Percentiles rank a stretch among this genome's conserved stretches.
Evolutionary conservation across 225 moss, liverwort and hornwort species (phyloP).

Genomic region (Straminergon stramineum): DNA sequence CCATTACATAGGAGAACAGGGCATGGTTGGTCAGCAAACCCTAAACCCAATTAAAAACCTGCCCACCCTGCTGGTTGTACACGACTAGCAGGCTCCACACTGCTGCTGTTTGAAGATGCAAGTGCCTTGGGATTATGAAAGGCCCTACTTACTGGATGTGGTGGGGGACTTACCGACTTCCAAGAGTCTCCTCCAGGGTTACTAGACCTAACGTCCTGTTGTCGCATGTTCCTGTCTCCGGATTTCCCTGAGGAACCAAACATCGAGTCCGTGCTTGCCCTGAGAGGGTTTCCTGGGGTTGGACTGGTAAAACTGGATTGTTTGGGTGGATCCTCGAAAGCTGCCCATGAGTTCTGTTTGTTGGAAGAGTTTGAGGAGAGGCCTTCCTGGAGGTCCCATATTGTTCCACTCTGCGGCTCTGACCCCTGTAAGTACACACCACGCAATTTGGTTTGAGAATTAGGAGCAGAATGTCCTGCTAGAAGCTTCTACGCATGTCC

Average conservation of each 20-base stretch:
- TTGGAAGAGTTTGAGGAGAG: conserved; percentile 43
- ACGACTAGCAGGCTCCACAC: conserved; percentile 26
- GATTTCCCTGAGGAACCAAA: conserved; percentile 6
- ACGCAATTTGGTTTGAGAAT: background rate
- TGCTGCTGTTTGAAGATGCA: conserved; percentile 16
- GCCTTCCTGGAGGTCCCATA: conserved; percentile 98
- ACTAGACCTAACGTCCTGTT: conserved; percentile 45
- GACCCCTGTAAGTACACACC: conserved; percentile 23
- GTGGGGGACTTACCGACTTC: conserved; percentile 30
- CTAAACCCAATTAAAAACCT: conserved; percentile 49
- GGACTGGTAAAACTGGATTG: background rate
- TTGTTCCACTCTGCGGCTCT: conserved; percentile 68
- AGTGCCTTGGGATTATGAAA: conserved; percentile 12
- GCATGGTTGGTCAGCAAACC: background rate
- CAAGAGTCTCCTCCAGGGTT: conserved; percentile 55
- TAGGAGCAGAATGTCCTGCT: background rate
- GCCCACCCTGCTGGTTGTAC: conserved; percentile 95
- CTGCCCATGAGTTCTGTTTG: conserved; percentile 60
- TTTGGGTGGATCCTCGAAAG: conserved; percentile 49
- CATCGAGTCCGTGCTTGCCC: conserved; percentile 17
- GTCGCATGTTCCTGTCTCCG: conserved; percentile 24
- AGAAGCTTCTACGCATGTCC: background rate
- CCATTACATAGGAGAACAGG: background rate
- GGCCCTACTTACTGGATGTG: conserved; percentile 3
- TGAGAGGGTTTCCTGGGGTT: conserved; percentile 2